Percentiles rank a stretch among this genome's conserved stretches.
Evolutionary conservation across 495 filamentous ascomycete genomes (phyloP).

Genomic region (Talaromyces stipitatus): DNA sequence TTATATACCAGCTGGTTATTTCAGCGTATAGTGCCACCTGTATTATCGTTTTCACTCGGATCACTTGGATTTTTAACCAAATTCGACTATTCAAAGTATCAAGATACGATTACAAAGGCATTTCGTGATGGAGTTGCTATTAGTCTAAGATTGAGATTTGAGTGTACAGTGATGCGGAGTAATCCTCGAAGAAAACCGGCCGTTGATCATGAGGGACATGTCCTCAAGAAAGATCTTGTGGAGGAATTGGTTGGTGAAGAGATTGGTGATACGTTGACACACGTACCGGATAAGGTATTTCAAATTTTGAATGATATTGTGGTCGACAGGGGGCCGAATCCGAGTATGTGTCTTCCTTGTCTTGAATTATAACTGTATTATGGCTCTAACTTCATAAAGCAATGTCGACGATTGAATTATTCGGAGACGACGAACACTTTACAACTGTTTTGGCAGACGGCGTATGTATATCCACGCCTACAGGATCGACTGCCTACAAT

Average conservation of each 20-base stretch:
- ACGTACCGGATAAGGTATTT: slow-evolving; percentile 69
- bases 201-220: slow-evolving; percentile 14
- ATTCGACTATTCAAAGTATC: slow-evolving; percentile 77
- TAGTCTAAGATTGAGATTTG: slow-evolving; percentile 81
- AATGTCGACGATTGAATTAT: slow-evolving; percentile 82
- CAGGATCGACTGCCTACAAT: slow-evolving; percentile 94
- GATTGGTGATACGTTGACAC: slow-evolving; percentile 69
- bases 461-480: slow-evolving; percentile 84
- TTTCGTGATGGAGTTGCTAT: slow-evolving; percentile 82
- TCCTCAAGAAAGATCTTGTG: slow-evolving; percentile 59
- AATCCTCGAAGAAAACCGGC: slow-evolving; percentile 30
- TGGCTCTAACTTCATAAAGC: slow-evolving; percentile 36
- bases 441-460: slow-evolving; percentile 83
- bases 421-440: slow-evolving; percentile 93
- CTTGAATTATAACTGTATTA: not conserved
- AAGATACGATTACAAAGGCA: slow-evolving; percentile 59
- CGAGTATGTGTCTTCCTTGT: slow-evolving; percentile 49
- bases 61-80: slow-evolving; percentile 94
- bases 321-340: slow-evolving; percentile 85
- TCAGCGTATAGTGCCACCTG: slow-evolving; percentile 90
- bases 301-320: slow-evolving; percentile 93
- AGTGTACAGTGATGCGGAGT: slow-evolving; percentile 89
- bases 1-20: slow-evolving; percentile 95
- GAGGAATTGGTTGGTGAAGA: slow-evolving; percentile 85
- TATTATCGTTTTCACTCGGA: slow-evolving; percentile 83